Evolutionary conservation across 805 yeast species (phyloP).

Genomic region (Hyphopichia homilentoma): DNA sequence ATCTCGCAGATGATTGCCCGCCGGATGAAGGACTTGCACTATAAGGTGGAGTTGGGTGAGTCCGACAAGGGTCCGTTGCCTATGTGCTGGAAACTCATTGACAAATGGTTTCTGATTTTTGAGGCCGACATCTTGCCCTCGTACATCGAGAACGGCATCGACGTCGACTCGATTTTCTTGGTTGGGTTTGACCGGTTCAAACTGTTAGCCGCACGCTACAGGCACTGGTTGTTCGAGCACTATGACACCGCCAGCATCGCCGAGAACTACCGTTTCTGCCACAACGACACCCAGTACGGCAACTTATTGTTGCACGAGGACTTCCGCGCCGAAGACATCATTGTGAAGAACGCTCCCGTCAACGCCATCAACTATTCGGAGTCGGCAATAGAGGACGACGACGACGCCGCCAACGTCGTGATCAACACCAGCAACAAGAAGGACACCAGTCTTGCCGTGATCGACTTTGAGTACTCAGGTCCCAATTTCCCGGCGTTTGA

Average conservation of each 20-base stretch:
- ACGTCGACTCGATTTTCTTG: conserved; percentile 37
- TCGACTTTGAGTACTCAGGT: conserved; percentile 95
- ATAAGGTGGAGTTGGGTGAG: conserved; percentile 62
- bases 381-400: conserved; percentile 1
- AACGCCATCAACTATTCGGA: too few relatives aligned
- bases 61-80: conserved; percentile 62
- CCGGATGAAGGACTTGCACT: conserved; percentile 93
- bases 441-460: conserved; percentile 70
- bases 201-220: conserved; percentile 47
- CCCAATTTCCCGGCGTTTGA: conserved; percentile 87
- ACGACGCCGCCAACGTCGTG: conserved; percentile 2
- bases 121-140: conserved; percentile 41
- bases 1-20: conserved; percentile 84
- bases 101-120: conserved; percentile 60
- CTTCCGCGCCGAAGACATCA: conserved; percentile 48
- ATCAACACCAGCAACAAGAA: conserved; percentile 27
- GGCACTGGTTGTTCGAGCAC: conserved; percentile 54
- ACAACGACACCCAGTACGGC: conserved; percentile 96
- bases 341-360: conserved; percentile 10
- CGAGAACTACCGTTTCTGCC: conserved; percentile 72
- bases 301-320: conserved; percentile 65
- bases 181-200: conserved; percentile 50
- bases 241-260: conserved; percentile 44
- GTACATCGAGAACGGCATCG: conserved; percentile 26
- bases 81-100: conserved; percentile 61